Base-by-base conservation (phyloP, 1,139 yeast species). In the Sugiyamaella neomexicana region DNA sequence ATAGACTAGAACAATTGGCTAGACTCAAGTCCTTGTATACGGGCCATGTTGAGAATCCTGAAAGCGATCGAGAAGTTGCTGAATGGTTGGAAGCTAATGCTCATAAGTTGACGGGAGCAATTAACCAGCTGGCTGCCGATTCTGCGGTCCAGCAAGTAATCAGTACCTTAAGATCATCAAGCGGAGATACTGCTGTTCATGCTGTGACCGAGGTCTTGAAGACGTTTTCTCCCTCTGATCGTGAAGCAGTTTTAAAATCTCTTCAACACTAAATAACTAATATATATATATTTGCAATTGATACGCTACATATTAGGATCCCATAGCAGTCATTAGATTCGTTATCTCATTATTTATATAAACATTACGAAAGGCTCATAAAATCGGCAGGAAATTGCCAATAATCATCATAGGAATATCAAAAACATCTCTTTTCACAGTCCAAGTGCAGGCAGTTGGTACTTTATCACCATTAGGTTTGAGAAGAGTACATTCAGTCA, bases 381-480 rank as follows among this genome's bases (percentile, higher is more conserved):
- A 46, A 29, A 63, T 61, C 5, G 66, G 66, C 41, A 63, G 44
- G 44, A 63, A 63, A 36, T 89, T 90, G 16, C 97, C 97, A 45
- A 91, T 83, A 46, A 91, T 87, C 97, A 91, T 90, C 91, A 90
- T 86, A n/a, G 97, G 97, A 54, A 89, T 83, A 68, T 89, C 96
- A 71, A 89, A 90, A 45, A 86, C 83, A 70, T 90, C 97, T 60
- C 96, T 76, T 64, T 88, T 88, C 16, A 91, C 75, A 0, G 97
- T 91, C 96, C 97, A 90, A 65, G 89, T 84, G 67, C 96, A 86
- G 20, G 91, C 83, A 0, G 96, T 87, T 46, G 86, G 76, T 46
- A 89, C 66, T 49, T 63, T 63, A 12, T 62, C 64, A 12, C 72
- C 72, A 39, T 77, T 77, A 2, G 86, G 85, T 3, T 89, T 82